Evolutionary conservation across 2,329 filamentous ascomycete species (phyloP).

Genomic region (Hawksworthiomyces lignivorus): DNA sequence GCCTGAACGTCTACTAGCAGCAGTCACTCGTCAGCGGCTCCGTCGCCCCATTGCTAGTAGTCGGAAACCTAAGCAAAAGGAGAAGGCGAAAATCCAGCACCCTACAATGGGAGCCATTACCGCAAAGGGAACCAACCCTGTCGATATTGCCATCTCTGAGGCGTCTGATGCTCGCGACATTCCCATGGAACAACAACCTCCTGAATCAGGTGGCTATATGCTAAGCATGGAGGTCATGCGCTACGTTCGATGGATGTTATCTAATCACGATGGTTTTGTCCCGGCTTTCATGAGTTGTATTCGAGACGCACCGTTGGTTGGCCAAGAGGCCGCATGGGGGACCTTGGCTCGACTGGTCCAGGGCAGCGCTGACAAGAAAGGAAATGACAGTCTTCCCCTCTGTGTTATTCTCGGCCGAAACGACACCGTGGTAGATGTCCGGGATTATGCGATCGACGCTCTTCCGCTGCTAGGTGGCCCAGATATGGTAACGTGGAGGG

Average conservation of each 20-base stretch:
- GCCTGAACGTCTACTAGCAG: slow-evolving; percentile 43
- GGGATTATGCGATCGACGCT: slow-evolving; percentile 41
- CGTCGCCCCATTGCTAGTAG: slow-evolving; percentile 35
- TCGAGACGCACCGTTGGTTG: slow-evolving; percentile 44
- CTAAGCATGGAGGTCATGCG: slow-evolving; percentile 40
- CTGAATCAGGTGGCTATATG: slow-evolving; percentile 16
- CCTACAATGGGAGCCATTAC: no score
- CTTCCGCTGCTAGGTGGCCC: slow-evolving; percentile 44
- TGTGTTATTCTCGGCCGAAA: slow-evolving; percentile 43
- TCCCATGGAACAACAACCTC: slow-evolving; percentile 6
- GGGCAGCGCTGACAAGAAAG: background rate
- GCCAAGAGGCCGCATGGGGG: slow-evolving; percentile 44
- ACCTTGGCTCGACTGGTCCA: slow-evolving; percentile 30
- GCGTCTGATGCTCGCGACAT: slow-evolving; percentile 23
- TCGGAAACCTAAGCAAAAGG: slow-evolving; percentile 3
- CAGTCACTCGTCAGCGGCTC: slow-evolving; percentile 40
- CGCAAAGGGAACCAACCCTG: slow-evolving; percentile 8
- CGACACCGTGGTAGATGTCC: slow-evolving; percentile 46
- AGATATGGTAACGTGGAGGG: slow-evolving; percentile 40
- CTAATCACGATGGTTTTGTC: slow-evolving; percentile 50
- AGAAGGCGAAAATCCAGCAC: no score
- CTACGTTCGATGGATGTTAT: slow-evolving; percentile 52
- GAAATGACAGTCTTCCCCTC: slow-evolving; percentile 28
- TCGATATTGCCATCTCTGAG: slow-evolving; percentile 37
- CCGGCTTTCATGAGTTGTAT: slow-evolving; percentile 53